These are phyloP conservation scores for Aspergillus ochraceus DNA, from an alignment of 2,329 filamentous ascomycete genomes.

Conservation along the genomic window DNA sequence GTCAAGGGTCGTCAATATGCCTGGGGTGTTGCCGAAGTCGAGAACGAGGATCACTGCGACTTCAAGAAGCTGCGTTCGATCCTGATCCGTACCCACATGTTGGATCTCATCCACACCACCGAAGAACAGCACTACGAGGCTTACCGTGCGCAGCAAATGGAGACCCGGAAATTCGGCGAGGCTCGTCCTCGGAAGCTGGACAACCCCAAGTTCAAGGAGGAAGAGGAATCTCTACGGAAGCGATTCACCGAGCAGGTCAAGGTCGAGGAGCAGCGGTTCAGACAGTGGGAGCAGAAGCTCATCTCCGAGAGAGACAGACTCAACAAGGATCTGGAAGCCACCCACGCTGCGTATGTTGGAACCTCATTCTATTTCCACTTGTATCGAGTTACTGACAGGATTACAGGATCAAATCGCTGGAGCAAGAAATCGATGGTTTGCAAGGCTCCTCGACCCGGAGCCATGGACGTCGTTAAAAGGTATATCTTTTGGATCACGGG, in stretches of 20 bases:
- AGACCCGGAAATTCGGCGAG: conserved; percentile 99
- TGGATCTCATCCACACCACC: conserved; percentile 98
- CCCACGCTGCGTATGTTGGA: conserved; percentile 69
- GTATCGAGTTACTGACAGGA: conserved; percentile 25
- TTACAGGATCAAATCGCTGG: conserved; percentile 55
- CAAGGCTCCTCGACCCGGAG: conserved; percentile 88
- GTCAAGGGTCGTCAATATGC: conserved; percentile 99
- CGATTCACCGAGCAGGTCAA: conserved; percentile 99
- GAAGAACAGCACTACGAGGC: conserved; percentile 99
- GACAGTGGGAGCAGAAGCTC: conserved; percentile 99
- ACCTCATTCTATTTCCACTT: not conserved
- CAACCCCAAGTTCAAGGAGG: conserved; percentile 99
- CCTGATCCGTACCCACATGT: conserved; percentile 98
- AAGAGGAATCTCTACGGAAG: conserved; percentile 97
- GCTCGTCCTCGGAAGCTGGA: conserved; percentile 95
- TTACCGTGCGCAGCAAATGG: conserved; percentile 99
- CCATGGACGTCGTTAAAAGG: conserved; percentile 79
- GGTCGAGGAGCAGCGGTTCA: conserved; percentile 98
- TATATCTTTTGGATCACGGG: conserved; percentile 15
- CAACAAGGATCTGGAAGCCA: conserved; percentile 99
- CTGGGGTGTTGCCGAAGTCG: conserved; percentile 98
- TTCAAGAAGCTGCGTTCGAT: conserved; percentile 99
- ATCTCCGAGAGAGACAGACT: conserved; percentile 97
- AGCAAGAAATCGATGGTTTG: conserved; percentile 89
- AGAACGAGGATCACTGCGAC: conserved; percentile 99